phyloP scores from a whole-genome alignment of 345 rosid genomes.

The Odontarrhena argentea region DNA sequence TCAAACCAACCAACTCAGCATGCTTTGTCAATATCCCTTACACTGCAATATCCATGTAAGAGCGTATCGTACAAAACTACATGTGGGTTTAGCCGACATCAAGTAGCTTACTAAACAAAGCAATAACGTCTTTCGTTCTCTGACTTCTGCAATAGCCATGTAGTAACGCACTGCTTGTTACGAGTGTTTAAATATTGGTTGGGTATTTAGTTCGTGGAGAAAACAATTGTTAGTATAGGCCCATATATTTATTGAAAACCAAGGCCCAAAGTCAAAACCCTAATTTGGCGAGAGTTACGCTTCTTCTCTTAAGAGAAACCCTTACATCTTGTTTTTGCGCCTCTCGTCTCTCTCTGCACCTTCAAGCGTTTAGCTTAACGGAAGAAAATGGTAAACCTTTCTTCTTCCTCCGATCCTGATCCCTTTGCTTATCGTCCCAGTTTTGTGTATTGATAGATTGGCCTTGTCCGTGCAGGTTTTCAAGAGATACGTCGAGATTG shows the following conservation, averaged over 20 bases:
- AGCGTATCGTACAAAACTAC: constrained; percentile 54
- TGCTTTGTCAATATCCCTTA: constrained; percentile 46
- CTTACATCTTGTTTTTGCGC: not conserved
- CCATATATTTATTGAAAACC: not conserved
- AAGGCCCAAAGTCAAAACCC: constrained; percentile 4
- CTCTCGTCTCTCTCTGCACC: not conserved
- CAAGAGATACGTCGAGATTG: constrained; percentile 88
- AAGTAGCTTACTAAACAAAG: constrained; percentile 49
- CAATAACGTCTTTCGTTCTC: constrained; percentile 50
- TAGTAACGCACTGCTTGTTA: constrained; percentile 55
- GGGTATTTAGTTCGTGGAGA: too few species aligned
- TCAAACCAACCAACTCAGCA: constrained; percentile 45
- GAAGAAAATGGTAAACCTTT: constrained; percentile 15
- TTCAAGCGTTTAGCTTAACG: not conserved
- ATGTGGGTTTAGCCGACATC: constrained; percentile 48
- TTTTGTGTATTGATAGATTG: not conserved
- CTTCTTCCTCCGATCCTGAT: not conserved
- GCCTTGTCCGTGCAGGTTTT: constrained; percentile 49
- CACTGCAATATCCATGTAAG: constrained; percentile 51
- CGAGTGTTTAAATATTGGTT: too few species aligned
- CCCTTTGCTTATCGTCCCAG: not conserved
- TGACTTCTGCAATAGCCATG: constrained; percentile 51
- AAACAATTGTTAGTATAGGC: not conserved
- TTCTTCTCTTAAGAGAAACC: constrained; percentile 1
- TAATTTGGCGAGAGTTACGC: not conserved